Conservation (phyloP, 495 filamentous ascomycete genomes). For the Neurospora discreta region DNA sequence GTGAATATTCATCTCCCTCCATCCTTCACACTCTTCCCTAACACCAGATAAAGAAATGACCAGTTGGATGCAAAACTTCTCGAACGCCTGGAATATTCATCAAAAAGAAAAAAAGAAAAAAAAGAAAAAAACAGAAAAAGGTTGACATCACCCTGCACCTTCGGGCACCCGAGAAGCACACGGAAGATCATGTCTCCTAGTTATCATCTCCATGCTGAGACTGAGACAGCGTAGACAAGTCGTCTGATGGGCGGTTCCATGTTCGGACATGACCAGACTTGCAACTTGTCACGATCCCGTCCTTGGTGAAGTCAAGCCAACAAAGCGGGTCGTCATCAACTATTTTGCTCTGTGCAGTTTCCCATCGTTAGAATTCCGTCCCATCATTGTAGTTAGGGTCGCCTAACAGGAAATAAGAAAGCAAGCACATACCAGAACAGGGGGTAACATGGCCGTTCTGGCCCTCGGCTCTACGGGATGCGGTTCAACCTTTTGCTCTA, state of each 20-base stretch:
- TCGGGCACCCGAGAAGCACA: background rate
- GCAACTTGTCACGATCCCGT: conserved; percentile 86
- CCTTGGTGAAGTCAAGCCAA: conserved; percentile 85
- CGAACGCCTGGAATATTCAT: background rate
- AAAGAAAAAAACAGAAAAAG: too few species aligned
- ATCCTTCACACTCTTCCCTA: background rate
- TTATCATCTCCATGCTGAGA: background rate
- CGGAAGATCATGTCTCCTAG: background rate
- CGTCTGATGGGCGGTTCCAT: conserved; percentile 61
- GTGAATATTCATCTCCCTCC: background rate
- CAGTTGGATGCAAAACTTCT: background rate
- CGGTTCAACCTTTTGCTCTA: conserved; percentile 37
- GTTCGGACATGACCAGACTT: conserved; percentile 78
- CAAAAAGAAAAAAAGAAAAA: too few species aligned
- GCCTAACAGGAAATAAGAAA: background rate
- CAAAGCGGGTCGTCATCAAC: conserved; percentile 78
- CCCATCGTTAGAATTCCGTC: background rate
- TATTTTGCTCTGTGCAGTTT: conserved; percentile 53
- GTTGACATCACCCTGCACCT: background rate
- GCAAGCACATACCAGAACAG: conserved; percentile 59
- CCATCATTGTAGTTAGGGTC: background rate
- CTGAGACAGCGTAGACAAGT: conserved; percentile 5
- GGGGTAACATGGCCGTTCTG: conserved; percentile 77
- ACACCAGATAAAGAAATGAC: background rate
- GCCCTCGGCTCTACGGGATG: conserved; percentile 75